Conservation (phyloP, 1,139 yeast species). For the Geotrichum phurueaensis region DNA sequence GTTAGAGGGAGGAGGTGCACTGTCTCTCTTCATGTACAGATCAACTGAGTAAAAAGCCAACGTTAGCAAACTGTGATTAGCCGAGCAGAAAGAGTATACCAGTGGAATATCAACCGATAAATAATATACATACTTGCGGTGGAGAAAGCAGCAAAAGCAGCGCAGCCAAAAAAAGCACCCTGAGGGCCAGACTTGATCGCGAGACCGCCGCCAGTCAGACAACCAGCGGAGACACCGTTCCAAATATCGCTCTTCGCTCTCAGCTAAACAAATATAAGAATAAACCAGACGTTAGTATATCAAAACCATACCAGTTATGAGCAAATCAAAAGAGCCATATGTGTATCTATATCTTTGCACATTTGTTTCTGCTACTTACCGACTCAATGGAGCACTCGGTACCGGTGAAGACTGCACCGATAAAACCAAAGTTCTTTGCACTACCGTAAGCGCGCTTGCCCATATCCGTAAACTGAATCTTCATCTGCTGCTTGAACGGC, state of each 20-base stretch:
- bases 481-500: constrained; percentile 91
- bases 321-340: background rate
- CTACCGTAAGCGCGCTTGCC: constrained; percentile 76
- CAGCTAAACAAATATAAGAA: constrained; percentile 30
- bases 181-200: constrained; percentile 92
- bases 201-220: constrained; percentile 86
- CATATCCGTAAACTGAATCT: constrained; percentile 86
- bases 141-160: constrained; percentile 95
- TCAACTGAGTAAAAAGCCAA: constrained; percentile 42
- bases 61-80: background rate
- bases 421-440: constrained; percentile 91
- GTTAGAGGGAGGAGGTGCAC: constrained; percentile 75
- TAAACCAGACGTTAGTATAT: constrained; percentile 11
- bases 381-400: constrained; percentile 85
- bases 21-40: constrained; percentile 79
- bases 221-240: constrained; percentile 89
- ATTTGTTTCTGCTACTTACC: constrained; percentile 19
- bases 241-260: constrained; percentile 85
- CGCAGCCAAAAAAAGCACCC: constrained; percentile 88
- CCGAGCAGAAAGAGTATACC: background rate
- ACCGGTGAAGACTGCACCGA: constrained; percentile 90
- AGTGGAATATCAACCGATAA: background rate
- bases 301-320: background rate
- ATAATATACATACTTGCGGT: constrained; percentile 50
- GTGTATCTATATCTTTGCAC: background rate